phyloP scores from a whole-genome alignment of 768 basidiomycete genomes.

The Rhodocollybia butyracea region DNA sequence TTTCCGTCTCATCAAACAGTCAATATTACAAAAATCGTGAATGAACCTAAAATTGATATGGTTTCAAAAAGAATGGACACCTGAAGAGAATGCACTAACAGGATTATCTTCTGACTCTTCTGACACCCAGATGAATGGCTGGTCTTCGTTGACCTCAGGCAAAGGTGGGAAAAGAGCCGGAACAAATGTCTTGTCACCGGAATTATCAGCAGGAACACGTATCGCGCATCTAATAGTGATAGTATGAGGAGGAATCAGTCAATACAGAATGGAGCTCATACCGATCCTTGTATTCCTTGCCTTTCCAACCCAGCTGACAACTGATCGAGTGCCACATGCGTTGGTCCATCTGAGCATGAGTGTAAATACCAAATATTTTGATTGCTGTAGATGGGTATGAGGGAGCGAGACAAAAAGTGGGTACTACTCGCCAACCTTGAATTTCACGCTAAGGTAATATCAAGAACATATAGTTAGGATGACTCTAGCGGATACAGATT shows the following conservation, averaged over 20 bases:
- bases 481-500: too few species aligned
- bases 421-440: constrained; percentile 14
- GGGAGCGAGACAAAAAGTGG: background rate
- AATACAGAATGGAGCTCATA: constrained; percentile 14
- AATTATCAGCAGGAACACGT: constrained; percentile 29
- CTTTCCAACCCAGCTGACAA: constrained; percentile 36
- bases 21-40: constrained; percentile 52
- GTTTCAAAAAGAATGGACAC: too few species aligned
- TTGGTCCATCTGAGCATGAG: constrained; percentile 41
- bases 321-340: constrained; percentile 47
- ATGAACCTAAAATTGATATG: constrained; percentile 50
- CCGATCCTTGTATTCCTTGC: constrained; percentile 54
- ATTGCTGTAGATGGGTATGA: constrained; percentile 28
- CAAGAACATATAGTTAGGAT: too few species aligned
- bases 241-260: too few species aligned
- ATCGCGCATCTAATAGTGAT: constrained; percentile 43
- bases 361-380: constrained; percentile 48
- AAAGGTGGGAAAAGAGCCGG: constrained; percentile 53
- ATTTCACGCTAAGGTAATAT: constrained; percentile 17
- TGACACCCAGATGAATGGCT: constrained; percentile 29
- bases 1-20: background rate
- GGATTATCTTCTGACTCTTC: constrained; percentile 26
- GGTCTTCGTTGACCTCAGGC: constrained; percentile 24
- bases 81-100: background rate
- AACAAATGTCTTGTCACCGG: constrained; percentile 39